phyloP scores from a whole-genome alignment of 1,284 basidiomycete genomes.

The Heimioporus retisporus region DNA sequence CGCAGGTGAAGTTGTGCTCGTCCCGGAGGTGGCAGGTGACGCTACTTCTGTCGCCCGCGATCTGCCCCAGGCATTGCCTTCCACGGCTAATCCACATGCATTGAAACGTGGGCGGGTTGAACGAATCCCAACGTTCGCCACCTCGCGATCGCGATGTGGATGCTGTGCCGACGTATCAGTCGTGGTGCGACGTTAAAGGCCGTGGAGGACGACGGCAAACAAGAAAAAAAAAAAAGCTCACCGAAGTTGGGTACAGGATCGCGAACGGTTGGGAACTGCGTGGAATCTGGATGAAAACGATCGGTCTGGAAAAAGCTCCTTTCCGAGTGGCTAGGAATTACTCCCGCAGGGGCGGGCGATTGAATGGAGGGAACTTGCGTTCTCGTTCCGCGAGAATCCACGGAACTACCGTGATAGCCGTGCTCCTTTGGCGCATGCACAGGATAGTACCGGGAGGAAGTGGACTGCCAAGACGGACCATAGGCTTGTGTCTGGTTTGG shows the following conservation, averaged over 20 bases:
- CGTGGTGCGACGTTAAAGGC: background rate
- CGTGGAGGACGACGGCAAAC: background rate
- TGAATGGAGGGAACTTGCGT: slow-evolving; percentile 1
- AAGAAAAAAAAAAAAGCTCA: slow-evolving; percentile 19
- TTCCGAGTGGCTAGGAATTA: background rate
- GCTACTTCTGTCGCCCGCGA: slow-evolving; percentile 32
- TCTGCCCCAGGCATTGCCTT: slow-evolving; percentile 24
- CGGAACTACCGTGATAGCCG: background rate
- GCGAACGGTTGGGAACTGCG: background rate
- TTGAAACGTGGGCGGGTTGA: slow-evolving; percentile 18
- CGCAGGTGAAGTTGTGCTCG: slow-evolving; percentile 34
- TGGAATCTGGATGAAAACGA: slow-evolving; percentile 7
- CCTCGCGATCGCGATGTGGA: slow-evolving; percentile 14
- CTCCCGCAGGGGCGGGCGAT: background rate
- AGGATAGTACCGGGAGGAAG: slow-evolving; percentile 15
- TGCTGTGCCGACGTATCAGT: slow-evolving; percentile 26
- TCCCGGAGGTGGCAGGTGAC: slow-evolving; percentile 34
- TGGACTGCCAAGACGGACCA: slow-evolving; percentile 8
- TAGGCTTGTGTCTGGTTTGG: slow-evolving; percentile 3
- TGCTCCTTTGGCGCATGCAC: slow-evolving; percentile 8
- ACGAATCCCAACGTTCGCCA: slow-evolving; percentile 17
- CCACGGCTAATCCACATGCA: slow-evolving; percentile 31
- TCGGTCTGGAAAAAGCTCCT: background rate
- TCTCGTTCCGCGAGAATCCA: slow-evolving; percentile 1
- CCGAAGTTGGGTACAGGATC: slow-evolving; percentile 20